phyloP scores from a whole-genome alignment of 257 asterid species.

The Prunella vulgaris region DNA sequence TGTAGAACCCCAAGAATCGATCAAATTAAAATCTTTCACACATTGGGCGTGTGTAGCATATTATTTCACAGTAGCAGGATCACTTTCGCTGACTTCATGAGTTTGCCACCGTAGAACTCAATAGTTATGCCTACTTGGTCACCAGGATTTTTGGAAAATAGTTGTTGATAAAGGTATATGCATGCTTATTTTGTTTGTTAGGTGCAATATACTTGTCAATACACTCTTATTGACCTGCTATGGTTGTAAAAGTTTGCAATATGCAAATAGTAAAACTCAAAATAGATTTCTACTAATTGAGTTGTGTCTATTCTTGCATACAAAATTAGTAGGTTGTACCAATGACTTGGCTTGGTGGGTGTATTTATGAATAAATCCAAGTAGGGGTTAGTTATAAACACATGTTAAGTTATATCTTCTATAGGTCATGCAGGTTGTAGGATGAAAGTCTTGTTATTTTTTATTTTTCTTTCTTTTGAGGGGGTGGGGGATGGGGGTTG shows the following conservation, averaged over 20 bases:
- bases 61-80: not conserved
- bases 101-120: not conserved
- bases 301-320: not conserved
- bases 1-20: not conserved
- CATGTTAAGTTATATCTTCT: not conserved
- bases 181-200: not conserved
- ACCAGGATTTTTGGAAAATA: not conserved
- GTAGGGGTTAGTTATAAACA: not conserved
- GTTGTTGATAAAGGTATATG: not conserved
- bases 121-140: not conserved
- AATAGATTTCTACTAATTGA: not conserved
- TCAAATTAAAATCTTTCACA: not conserved
- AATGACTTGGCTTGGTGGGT: not conserved
- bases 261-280: not conserved
- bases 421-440: not conserved
- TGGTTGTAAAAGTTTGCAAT: not conserved
- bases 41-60: not conserved
- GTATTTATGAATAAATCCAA: not conserved
- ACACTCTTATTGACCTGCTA: not conserved
- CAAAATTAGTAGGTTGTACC: not conserved
- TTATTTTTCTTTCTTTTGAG: no score
- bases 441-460: not conserved
- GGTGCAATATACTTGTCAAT: not conserved
- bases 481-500: not conserved
- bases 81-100: not conserved